These are phyloP conservation scores for Pyricularia grisea DNA, from an alignment of 2,329 filamentous ascomycete species.

Conservation along the genomic window DNA sequence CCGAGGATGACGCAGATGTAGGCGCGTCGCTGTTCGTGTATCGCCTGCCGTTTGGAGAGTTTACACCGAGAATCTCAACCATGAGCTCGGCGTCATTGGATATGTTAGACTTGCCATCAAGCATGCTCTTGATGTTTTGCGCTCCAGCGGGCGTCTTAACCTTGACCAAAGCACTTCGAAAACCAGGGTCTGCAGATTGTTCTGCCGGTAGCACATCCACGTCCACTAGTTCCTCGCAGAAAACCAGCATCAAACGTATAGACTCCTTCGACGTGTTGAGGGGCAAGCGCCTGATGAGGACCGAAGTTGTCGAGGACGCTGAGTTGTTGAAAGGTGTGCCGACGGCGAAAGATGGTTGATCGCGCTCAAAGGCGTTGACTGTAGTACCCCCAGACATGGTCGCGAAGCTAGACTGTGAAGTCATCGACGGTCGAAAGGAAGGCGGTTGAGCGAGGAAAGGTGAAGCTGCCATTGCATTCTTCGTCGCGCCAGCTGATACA, in stretches of 20 bases:
- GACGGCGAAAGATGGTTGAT: constrained; percentile 26
- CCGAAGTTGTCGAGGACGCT: constrained; percentile 25
- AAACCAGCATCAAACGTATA: constrained; percentile 47
- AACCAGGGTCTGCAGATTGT: constrained; percentile 38
- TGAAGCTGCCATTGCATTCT: constrained; percentile 33
- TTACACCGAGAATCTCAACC: constrained; percentile 46
- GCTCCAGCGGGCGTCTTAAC: constrained; percentile 46
- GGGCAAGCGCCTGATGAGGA: constrained; percentile 46
- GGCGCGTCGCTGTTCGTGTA: constrained; percentile 40
- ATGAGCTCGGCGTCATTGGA: constrained; percentile 41
- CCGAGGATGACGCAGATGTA: constrained; percentile 27
- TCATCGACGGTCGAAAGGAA: constrained; percentile 24
- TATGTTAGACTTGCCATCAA: constrained; percentile 45
- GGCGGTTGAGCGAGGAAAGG: constrained; percentile 30
- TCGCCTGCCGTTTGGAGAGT: constrained; percentile 28
- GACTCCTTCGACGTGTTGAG: constrained; percentile 42
- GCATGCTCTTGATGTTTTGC: constrained; percentile 44
- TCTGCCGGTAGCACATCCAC: constrained; percentile 41
- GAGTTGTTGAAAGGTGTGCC: constrained; percentile 28
- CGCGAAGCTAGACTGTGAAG: constrained; percentile 22
- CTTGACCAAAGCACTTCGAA: constrained; percentile 40
- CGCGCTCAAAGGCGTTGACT: constrained; percentile 28
- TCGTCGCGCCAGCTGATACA: constrained; percentile 14
- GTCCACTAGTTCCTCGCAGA: constrained; percentile 44
- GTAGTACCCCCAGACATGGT: constrained; percentile 20